These are phyloP conservation scores for Arachnopeziza araneosa DNA, from an alignment of 2,329 filamentous ascomycete species.

Conservation along the genomic window DNA sequence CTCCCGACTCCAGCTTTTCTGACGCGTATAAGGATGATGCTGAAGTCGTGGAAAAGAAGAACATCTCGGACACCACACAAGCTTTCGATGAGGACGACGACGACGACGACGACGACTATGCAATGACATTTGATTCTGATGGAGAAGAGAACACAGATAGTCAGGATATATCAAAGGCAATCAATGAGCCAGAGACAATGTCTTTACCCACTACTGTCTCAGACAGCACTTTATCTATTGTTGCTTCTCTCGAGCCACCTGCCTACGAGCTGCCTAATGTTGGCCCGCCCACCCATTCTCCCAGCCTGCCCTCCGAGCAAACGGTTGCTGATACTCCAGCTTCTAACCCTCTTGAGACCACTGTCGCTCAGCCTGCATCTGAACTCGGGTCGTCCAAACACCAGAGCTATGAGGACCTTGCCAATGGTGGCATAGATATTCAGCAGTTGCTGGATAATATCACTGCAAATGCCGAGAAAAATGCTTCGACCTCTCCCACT, in stretches of 20 bases:
- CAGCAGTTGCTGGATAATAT: slow-evolving; percentile 34
- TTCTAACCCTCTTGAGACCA: slow-evolving; percentile 5
- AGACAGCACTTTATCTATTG: slow-evolving; percentile 11
- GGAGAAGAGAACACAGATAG: slow-evolving; percentile 29
- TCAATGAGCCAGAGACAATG: slow-evolving; percentile 23
- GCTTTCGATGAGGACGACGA: slow-evolving; percentile 12
- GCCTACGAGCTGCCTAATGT: slow-evolving; percentile 10
- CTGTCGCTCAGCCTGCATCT: slow-evolving; percentile 1
- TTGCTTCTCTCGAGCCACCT: slow-evolving; percentile 15
- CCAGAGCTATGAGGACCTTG: slow-evolving; percentile 25
- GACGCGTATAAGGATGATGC: slow-evolving; percentile 31
- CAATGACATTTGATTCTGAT: slow-evolving; percentile 33
- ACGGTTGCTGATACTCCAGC: slow-evolving; percentile 6
- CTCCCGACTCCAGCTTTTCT: slow-evolving; percentile 29
- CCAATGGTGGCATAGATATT: slow-evolving; percentile 32
- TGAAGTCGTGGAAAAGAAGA: slow-evolving; percentile 14
- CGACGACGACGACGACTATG: slow-evolving; percentile 31
- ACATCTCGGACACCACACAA: slow-evolving; percentile 15
- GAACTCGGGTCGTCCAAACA: not conserved
- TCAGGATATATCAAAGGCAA: slow-evolving; percentile 28
- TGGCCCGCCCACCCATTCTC: slow-evolving; percentile 11
- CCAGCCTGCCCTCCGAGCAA: slow-evolving; percentile 6
- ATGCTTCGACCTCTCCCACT: slow-evolving; percentile 15
- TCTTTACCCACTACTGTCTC: slow-evolving; percentile 21
- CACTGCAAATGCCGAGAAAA: slow-evolving; percentile 33